Base-by-base conservation (phyloP, 495 filamentous ascomycete species). In the Hypoxylon intermedium region DNA sequence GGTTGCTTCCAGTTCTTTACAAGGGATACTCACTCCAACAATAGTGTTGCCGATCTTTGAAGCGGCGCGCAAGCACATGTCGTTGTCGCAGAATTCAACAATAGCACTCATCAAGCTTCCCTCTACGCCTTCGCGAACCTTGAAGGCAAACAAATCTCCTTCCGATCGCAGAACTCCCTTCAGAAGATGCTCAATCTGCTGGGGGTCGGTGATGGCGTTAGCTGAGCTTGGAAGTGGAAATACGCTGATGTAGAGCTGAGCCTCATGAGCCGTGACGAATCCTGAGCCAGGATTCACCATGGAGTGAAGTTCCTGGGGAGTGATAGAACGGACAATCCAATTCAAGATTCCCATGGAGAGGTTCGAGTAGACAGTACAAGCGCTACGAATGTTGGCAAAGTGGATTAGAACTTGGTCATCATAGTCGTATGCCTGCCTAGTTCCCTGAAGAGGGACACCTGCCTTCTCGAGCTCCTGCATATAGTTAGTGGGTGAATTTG, bases 341-440 rank as follows among this genome's bases (percentile, higher is more conserved):
- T 79, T 76, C n/a, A 67, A 73, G 48, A 72, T 67, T 40, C 74
- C 67, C 26, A 77, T 59, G 6, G 74, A 67, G 37, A 83, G 60
- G 12, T 78, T 79, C 24, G 75, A 68, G 53, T 78, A 75, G 13
- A 79, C 73, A 16, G 75, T 75, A 36, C 72, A 78, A 23, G 84
- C 79, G 63, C 87, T 83, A 49, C 78, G 76, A 38, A 88, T 81
- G 57, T 89, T 82, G 11, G 75, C 69, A 58, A 87, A 82, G 3
- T 74, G 79, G 47, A 88, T 66, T 60, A 81, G 85, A n/a, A 86
- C 74, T 33, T 64, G 67, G 36, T 67, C 67, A 9, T 55, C 60
- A 23, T 52, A 46, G 1, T 68, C 34, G 12, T 72, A 58, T 5
- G 72, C 41, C 13, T 70, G 59, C 49, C 67, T 67, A 24, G 57